These are phyloP conservation scores for Hymenoscyphus fructigenus DNA, from an alignment of 2,329 filamentous ascomycete genomes.

Conservation along the genomic window DNA sequence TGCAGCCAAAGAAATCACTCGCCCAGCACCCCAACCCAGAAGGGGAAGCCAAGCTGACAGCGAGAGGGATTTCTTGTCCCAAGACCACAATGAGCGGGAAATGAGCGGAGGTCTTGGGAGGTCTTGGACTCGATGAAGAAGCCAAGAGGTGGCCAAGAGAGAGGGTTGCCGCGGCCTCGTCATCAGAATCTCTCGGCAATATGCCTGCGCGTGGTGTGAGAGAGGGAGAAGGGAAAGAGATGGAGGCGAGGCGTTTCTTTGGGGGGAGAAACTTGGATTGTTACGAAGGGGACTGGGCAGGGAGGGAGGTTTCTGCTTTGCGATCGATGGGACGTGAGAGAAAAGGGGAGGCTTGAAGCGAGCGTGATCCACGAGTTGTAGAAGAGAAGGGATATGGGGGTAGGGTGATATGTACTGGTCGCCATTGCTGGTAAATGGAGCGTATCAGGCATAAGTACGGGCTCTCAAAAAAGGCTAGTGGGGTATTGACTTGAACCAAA, in stretches of 20 bases:
- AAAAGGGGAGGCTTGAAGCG: neutral
- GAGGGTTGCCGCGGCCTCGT: neutral
- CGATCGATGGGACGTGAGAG: neutral
- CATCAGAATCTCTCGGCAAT: neutral
- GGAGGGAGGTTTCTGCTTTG: neutral
- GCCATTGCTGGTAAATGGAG: neutral
- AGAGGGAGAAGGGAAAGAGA: neutral
- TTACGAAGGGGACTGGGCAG: neutral
- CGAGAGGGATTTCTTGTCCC: conserved; percentile 1
- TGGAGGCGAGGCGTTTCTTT: neutral
- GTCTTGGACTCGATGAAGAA: neutral
- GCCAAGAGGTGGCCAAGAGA: neutral
- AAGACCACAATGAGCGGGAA: neutral
- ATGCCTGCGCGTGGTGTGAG: neutral
- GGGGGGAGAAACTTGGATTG: conserved; percentile 1
- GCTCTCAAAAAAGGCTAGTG: neutral
- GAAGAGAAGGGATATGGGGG: neutral
- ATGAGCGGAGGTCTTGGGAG: conserved; percentile 3
- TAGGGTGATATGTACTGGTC: neutral
- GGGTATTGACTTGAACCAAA: neutral
- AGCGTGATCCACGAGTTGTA: neutral
- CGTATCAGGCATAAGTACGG: conserved; percentile 1
- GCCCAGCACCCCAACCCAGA: too few relatives aligned
- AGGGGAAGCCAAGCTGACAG: neutral
- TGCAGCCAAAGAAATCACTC: too few relatives aligned